Evolutionary conservation across 768 basidiomycete species (phyloP).

Genomic region (Boletellus ananiceps): DNA sequence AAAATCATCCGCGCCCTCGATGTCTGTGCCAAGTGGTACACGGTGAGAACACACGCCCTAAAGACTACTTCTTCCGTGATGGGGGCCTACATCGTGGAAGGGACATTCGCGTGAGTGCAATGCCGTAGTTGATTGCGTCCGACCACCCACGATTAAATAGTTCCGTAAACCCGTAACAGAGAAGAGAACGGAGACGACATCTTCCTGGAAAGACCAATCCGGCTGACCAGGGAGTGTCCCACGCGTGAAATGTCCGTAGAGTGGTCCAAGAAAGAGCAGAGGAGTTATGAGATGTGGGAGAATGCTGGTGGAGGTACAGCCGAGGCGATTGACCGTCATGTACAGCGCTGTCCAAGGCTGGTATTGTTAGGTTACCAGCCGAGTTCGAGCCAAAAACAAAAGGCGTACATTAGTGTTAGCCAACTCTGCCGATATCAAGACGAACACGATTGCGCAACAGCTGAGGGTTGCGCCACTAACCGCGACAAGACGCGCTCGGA

Average conservation of each 20-base stretch:
- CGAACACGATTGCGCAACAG: conserved; percentile 50
- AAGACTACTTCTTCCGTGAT: conserved; percentile 93
- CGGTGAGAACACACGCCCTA: conserved; percentile 74
- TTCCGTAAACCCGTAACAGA: conserved; percentile 67
- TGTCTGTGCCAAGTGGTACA: conserved; percentile 63
- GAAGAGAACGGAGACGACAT: conserved; percentile 39
- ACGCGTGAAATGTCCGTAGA: conserved; percentile 52
- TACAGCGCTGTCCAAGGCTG: conserved; percentile 21
- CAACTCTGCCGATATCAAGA: conserved; percentile 34
- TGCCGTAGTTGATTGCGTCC: not conserved
- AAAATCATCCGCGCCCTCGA: conserved; percentile 63
- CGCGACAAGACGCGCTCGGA: conserved; percentile 69
- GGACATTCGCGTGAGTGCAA: not conserved
- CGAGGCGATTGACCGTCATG: conserved; percentile 40
- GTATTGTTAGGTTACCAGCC: conserved; percentile 3
- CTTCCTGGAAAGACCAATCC: conserved; percentile 40
- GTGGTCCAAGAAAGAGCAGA: conserved; percentile 70
- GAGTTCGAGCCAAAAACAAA: not conserved
- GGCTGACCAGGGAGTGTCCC: conserved; percentile 51
- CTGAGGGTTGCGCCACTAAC: conserved; percentile 59
- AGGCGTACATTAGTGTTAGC: conserved; percentile 17
- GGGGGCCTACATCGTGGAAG: conserved; percentile 54
- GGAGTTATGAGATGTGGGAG: conserved; percentile 65
- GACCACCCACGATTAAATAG: conserved; percentile 45
- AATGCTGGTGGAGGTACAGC: conserved; percentile 29